Percentiles rank a stretch among this genome's conserved stretches.
phyloP scores from a whole-genome alignment of 73 alveolate species.

The Tetrahymena elliotti region DNA sequence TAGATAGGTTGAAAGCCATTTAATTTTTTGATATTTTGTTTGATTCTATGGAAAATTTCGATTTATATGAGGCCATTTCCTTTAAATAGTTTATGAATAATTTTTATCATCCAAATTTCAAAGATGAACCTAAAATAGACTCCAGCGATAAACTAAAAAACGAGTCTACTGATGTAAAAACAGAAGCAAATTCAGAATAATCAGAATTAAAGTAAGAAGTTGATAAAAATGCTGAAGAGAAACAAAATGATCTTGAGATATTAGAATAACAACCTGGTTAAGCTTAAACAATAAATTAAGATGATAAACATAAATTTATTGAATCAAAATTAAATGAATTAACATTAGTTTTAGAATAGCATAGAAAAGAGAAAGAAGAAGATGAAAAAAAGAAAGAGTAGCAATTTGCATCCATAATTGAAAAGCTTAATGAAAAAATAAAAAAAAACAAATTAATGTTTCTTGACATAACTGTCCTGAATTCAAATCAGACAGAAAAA shows the following conservation, averaged over 20 bases:
- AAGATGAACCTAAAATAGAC: neutral
- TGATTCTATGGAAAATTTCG: neutral
- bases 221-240: neutral
- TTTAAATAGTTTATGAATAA: neutral
- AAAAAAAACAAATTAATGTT: neutral
- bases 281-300: too few species aligned
- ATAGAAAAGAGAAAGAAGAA: neutral
- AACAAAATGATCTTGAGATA: too few species aligned
- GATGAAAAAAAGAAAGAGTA: neutral
- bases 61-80: neutral
- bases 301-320: neutral
- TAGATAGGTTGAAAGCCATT: neutral
- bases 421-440: neutral
- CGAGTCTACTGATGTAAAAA: neutral
- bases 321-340: neutral
- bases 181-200: neutral
- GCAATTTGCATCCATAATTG: neutral
- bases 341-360: neutral
- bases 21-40: neutral
- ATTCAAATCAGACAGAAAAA: neutral
- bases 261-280: neutral
- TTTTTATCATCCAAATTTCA: neutral
- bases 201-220: too few species aligned
- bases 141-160: neutral
- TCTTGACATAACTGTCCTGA: neutral